These are phyloP conservation scores for Penicillium sp. DNA, from an alignment of 2,329 filamentous ascomycete species.

Conservation along the genomic window DNA sequence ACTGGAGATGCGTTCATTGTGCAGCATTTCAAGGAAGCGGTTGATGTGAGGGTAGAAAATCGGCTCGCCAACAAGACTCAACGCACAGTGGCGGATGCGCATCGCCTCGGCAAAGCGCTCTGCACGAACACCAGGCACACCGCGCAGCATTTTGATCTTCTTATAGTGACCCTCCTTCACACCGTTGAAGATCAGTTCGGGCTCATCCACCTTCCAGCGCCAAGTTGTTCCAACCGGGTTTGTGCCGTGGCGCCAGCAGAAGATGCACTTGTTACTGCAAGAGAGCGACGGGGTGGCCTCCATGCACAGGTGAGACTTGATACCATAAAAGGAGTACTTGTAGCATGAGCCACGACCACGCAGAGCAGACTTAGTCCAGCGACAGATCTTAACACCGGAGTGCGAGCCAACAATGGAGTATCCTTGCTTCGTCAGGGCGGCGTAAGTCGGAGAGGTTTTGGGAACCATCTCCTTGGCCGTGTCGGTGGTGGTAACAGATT, in stretches of 20 bases:
- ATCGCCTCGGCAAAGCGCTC: conserved; percentile 93
- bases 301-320: conserved; percentile 96
- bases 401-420: conserved; percentile 95
- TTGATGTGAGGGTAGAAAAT: conserved; percentile 99
- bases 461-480: conserved; percentile 91
- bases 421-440: conserved; percentile 90
- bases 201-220: conserved; percentile 93
- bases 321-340: conserved; percentile 97
- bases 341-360: conserved; percentile 94
- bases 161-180: conserved; percentile 92
- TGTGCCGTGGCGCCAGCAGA: conserved; percentile 97
- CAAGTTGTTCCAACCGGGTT: conserved; percentile 96
- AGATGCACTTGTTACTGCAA: conserved; percentile 98
- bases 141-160: conserved; percentile 96
- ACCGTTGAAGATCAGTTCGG: conserved; percentile 85
- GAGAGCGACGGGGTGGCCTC: conserved; percentile 94
- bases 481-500: conserved; percentile 41
- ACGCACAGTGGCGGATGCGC: conserved; percentile 88
- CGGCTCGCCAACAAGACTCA: conserved; percentile 93
- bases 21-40: conserved; percentile 81
- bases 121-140: conserved; percentile 87
- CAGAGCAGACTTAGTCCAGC: conserved; percentile 97
- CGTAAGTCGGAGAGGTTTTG: conserved; percentile 83
- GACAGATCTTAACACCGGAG: conserved; percentile 95
- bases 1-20: conserved; percentile 83